Evolutionary conservation across 78 protist species (phyloP).

Genomic region (Planoprotostelium fungivorum): DNA sequence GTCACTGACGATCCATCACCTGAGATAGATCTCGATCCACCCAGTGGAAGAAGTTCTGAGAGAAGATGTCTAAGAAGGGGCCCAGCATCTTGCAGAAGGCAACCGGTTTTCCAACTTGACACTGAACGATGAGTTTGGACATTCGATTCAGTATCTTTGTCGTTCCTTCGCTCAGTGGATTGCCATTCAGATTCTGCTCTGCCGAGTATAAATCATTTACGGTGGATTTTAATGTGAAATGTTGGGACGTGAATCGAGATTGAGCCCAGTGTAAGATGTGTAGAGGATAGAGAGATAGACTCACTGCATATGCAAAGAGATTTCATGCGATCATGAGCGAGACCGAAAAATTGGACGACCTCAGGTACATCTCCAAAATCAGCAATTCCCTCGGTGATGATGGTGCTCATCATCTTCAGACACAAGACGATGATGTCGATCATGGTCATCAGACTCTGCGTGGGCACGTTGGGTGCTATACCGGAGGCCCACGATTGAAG

Average conservation of each 20-base stretch:
- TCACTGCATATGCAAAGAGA: background rate
- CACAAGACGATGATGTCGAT: background rate
- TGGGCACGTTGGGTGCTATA: background rate
- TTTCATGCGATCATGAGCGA: background rate
- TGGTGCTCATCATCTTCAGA: background rate
- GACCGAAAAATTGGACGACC: background rate
- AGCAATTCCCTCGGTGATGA: background rate
- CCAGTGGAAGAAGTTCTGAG: background rate
- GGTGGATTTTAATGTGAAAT: background rate
- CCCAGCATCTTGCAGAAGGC: background rate
- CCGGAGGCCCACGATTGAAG: background rate
- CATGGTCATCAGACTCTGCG: background rate
- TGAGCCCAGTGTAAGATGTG: too few species aligned
- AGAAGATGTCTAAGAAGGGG: background rate
- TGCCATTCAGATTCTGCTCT: background rate
- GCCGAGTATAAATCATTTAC: background rate
- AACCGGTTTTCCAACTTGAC: background rate
- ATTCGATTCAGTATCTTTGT: background rate
- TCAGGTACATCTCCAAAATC: background rate
- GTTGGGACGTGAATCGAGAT: too few species aligned
- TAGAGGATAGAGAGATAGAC: background rate
- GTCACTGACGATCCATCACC: background rate
- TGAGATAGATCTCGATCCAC: background rate
- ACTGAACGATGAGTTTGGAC: background rate
- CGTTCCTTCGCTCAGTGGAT: background rate